Conservation (phyloP, 495 filamentous ascomycete species). For the Aspergillus conjunctus region DNA sequence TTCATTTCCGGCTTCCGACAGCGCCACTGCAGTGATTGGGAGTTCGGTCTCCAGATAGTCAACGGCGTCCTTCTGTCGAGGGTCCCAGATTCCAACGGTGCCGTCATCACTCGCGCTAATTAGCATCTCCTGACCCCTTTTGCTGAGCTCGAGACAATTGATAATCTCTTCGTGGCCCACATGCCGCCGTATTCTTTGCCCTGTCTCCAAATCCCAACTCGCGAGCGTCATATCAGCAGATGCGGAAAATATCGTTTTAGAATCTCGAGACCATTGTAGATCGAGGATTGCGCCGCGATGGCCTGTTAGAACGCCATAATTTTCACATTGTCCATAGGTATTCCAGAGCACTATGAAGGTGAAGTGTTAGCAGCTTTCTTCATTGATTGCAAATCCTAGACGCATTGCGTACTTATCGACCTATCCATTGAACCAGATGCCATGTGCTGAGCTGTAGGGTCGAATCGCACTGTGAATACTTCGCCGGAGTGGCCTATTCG, state of each 20-base stretch:
- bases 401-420: slow-evolving; percentile 68
- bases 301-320: slow-evolving; percentile 83
- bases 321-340: slow-evolving; percentile 88
- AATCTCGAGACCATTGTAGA: slow-evolving; percentile 95
- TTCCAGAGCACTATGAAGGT: slow-evolving; percentile 77
- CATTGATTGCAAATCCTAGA: background rate
- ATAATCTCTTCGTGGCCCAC: slow-evolving; percentile 92
- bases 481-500: slow-evolving; percentile 68
- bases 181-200: slow-evolving; percentile 84
- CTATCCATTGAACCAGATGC: slow-evolving; percentile 96
- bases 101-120: slow-evolving; percentile 92
- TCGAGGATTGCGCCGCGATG: slow-evolving; percentile 91
- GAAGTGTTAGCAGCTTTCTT: slow-evolving; percentile 17
- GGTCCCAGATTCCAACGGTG: slow-evolving; percentile 95
- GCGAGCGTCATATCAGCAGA: slow-evolving; percentile 90
- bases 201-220: slow-evolving; percentile 92
- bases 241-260: slow-evolving; percentile 85
- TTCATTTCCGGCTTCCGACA: slow-evolving; percentile 93
- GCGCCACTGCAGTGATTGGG: slow-evolving; percentile 86
- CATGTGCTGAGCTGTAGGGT: slow-evolving; percentile 81
- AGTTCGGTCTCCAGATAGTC: slow-evolving; percentile 91
- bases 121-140: slow-evolving; percentile 84
- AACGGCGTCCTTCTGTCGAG: slow-evolving; percentile 83
- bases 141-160: slow-evolving; percentile 85
- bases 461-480: slow-evolving; percentile 88